Evolutionary conservation across 805 yeast genomes (phyloP).

Genomic region (Cyberlindnera lachancei): DNA sequence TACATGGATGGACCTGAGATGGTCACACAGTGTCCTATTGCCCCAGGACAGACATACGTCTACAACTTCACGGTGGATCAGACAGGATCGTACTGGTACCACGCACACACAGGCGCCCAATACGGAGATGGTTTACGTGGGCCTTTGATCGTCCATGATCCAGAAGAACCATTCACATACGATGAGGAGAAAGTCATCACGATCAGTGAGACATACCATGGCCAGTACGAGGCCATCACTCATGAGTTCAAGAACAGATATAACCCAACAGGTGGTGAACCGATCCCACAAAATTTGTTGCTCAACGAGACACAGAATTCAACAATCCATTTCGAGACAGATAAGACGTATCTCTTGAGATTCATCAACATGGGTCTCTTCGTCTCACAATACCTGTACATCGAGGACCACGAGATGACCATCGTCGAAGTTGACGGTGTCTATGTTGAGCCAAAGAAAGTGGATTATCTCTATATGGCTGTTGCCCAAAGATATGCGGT

Average conservation of each 20-base stretch:
- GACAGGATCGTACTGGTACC: constrained; percentile 80
- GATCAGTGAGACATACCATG: constrained; percentile 59
- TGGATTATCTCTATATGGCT: constrained; percentile 53
- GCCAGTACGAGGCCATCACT: constrained; percentile 38
- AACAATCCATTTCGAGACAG: constrained; percentile 47
- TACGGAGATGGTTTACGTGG: constrained; percentile 76
- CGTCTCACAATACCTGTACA: constrained; percentile 60
- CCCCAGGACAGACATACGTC: constrained; percentile 55
- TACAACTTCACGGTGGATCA: constrained; percentile 69
- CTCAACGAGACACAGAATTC: constrained; percentile 59
- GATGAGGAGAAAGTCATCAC: constrained; percentile 57
- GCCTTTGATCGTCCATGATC: constrained; percentile 56
- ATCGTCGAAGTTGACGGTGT: constrained; percentile 74
- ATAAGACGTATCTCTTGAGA: constrained; percentile 57
- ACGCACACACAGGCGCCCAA: constrained; percentile 70
- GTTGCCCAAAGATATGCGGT: constrained; percentile 82
- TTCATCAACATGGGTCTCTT: constrained; percentile 64
- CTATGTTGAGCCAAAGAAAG: constrained; percentile 48
- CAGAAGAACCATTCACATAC: constrained; percentile 40
- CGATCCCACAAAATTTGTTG: constrained; percentile 60
- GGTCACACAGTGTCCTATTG: constrained; percentile 76
- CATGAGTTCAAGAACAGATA: constrained; percentile 48
- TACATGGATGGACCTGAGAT: constrained; percentile 76
- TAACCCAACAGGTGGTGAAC: constrained; percentile 84
- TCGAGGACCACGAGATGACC: constrained; percentile 66